Conservation (phyloP, 345 rosid species). For the Bruguiera parviflora region DNA sequence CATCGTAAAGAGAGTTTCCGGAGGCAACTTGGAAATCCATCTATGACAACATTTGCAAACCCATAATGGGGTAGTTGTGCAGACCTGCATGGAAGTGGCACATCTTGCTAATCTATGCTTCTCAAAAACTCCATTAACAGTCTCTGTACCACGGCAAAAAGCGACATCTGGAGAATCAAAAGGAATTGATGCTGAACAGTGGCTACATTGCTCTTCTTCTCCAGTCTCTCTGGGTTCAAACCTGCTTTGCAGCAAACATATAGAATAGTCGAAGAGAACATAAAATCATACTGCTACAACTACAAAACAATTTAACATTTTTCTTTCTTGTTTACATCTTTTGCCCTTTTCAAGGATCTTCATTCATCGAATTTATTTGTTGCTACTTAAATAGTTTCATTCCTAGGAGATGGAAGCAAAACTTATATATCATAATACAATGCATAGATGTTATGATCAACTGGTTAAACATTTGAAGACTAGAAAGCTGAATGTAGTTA, state of each 20-base stretch:
- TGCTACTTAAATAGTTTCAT: too few species aligned
- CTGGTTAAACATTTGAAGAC: too few species aligned
- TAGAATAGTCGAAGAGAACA: too few species aligned
- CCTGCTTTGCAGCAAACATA: conserved; percentile 28
- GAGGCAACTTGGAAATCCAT: conserved; percentile 47
- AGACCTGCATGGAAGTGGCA: conserved; percentile 70
- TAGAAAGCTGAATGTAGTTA: too few species aligned
- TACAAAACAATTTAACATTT: too few species aligned
- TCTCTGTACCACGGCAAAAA: conserved; percentile 40
- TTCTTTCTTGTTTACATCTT: too few species aligned
- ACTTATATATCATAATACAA: too few species aligned
- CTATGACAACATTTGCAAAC: conserved; percentile 84
- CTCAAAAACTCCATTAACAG: conserved; percentile 22
- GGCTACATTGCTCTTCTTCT: conserved; percentile 65
- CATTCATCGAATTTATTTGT: too few species aligned
- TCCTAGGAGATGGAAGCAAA: too few species aligned
- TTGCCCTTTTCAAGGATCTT: too few species aligned
- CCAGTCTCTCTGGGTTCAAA: conserved; percentile 13
- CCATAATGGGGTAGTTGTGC: conserved; percentile 68
- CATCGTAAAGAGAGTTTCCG: conserved; percentile 48
- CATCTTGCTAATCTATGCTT: conserved; percentile 68
- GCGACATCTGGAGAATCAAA: conserved; percentile 69
- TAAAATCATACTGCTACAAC: too few species aligned
- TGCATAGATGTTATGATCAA: too few species aligned
- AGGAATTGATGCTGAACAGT: conserved; percentile 56